A percentile compares a stretch with the other conserved stretches of the same genome.
Evolutionary conservation across 2,329 filamentous ascomycete species (phyloP).

Genomic region (Reticulascus tulasneorum): DNA sequence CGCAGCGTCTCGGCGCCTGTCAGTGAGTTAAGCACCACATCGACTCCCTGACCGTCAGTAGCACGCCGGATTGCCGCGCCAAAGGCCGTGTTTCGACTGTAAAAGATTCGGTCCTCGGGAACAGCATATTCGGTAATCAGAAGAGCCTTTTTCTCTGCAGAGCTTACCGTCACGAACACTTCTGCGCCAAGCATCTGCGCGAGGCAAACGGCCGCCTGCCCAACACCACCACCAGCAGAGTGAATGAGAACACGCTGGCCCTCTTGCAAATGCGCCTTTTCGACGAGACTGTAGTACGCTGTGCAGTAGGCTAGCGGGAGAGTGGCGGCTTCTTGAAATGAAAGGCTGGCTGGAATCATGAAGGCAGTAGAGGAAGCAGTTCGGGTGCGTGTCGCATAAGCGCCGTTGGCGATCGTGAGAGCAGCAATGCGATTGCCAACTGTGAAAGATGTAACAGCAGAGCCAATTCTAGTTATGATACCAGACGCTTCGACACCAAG

Average conservation of each 20-base stretch:
- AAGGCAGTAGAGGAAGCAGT: conserved; percentile 19
- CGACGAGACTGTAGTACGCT: conserved; percentile 30
- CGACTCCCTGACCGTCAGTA: conserved; percentile 28
- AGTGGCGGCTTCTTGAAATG: conserved; percentile 32
- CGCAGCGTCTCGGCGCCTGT: conserved; percentile 36
- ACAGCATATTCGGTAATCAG: conserved; percentile 23
- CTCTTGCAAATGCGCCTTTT: conserved; percentile 21
- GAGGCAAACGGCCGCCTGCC: conserved; percentile 31
- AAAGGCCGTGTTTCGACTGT: conserved; percentile 25
- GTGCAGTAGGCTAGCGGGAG: conserved; percentile 24
- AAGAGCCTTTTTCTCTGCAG: conserved; percentile 24
- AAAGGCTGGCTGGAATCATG: conserved; percentile 32
- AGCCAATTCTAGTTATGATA: conserved; percentile 26
- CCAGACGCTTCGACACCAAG: conserved; percentile 30
- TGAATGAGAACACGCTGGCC: conserved; percentile 32
- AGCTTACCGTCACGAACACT: conserved; percentile 27
- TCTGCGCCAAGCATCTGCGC: conserved; percentile 25
- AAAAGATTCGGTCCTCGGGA: conserved; percentile 22
- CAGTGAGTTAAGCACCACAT: conserved; percentile 37
- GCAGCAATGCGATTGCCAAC: conserved; percentile 24
- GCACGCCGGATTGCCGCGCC: conserved; percentile 20
- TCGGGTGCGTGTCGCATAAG: conserved; percentile 19
- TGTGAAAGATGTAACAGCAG: conserved; percentile 21
- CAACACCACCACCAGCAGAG: conserved; percentile 30
- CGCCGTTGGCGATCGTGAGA: conserved; percentile 15